A percentile compares a stretch with the other conserved stretches of the same genome.
Evolutionary conservation across 768 basidiomycete genomes (phyloP).

Genomic region (Suillus sp.): DNA sequence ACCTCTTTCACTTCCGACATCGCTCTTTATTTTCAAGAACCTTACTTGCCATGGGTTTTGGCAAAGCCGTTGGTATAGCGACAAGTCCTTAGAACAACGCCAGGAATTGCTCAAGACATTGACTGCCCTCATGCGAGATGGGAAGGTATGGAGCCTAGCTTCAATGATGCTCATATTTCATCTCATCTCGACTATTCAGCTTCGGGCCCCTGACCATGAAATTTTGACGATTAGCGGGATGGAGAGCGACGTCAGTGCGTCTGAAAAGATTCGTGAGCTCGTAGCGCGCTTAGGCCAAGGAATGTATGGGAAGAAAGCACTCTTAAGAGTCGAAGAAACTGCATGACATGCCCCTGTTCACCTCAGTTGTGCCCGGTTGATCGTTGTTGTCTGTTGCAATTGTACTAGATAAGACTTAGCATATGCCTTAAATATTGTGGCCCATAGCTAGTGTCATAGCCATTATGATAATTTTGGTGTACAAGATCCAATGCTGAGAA

Average conservation of each 20-base stretch:
- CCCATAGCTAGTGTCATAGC: neutral
- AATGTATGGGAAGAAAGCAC: conserved; percentile 49
- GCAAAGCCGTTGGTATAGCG: conserved; percentile 71
- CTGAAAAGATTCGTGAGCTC: conserved; percentile 33
- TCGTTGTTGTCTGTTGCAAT: neutral
- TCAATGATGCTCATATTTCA: neutral
- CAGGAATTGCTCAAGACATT: conserved; percentile 53
- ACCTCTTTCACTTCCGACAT: conserved; percentile 75
- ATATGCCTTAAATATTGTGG: neutral
- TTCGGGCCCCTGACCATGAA: conserved; percentile 69
- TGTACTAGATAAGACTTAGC: neutral
- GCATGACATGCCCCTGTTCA: neutral
- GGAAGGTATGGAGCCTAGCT: conserved; percentile 45
- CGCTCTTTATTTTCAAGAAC: conserved; percentile 84
- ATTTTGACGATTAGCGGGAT: conserved; percentile 53
- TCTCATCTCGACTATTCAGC: conserved; percentile 41
- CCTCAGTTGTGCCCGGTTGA: neutral
- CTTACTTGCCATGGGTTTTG: conserved; percentile 77
- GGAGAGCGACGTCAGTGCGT: conserved; percentile 42
- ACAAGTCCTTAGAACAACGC: conserved; percentile 50
- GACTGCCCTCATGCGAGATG: conserved; percentile 52
- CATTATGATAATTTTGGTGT: neutral
- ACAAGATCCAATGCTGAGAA: neutral
- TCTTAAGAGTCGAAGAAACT: conserved; percentile 42
- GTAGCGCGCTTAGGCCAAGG: conserved; percentile 40